Conservation (phyloP, 1,284 basidiomycete genomes). For the Chalciporus sp. region DNA sequence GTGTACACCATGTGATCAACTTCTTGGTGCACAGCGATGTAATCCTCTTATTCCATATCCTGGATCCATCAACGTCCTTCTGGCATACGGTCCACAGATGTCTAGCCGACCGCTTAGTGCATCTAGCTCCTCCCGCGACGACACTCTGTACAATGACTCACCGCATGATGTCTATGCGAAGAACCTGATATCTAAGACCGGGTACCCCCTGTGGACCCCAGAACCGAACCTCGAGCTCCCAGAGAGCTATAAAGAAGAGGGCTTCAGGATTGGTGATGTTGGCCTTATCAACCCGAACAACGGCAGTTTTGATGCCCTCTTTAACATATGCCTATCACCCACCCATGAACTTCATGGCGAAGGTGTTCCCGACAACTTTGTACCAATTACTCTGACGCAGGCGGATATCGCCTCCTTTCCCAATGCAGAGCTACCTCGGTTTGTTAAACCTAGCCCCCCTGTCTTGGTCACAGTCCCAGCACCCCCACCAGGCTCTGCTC, state of each 20-base stretch:
- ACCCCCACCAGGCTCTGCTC: too few relatives aligned
- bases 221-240: conserved; percentile 17
- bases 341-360: background rate
- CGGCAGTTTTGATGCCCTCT: conserved; percentile 24
- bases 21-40: too few relatives aligned
- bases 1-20: too few relatives aligned
- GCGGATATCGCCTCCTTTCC: background rate
- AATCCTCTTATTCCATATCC: too few relatives aligned
- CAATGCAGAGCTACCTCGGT: background rate
- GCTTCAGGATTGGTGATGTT: conserved; percentile 27
- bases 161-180: background rate
- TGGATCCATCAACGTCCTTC: too few relatives aligned
- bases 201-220: conserved; percentile 25
- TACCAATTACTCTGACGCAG: background rate
- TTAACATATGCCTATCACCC: conserved; percentile 22
- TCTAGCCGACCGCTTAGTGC: too few relatives aligned
- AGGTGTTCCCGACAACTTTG: background rate
- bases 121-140: too few relatives aligned
- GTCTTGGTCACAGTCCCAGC: too few relatives aligned
- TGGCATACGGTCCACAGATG: too few relatives aligned
- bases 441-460: too few relatives aligned
- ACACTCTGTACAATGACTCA: too few relatives aligned
- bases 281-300: conserved; percentile 14
- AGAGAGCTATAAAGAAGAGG: conserved; percentile 12
- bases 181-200: conserved; percentile 17